phyloP scores from a whole-genome alignment of 495 filamentous ascomycete genomes.

The Pyrenopolyporus hunteri region DNA sequence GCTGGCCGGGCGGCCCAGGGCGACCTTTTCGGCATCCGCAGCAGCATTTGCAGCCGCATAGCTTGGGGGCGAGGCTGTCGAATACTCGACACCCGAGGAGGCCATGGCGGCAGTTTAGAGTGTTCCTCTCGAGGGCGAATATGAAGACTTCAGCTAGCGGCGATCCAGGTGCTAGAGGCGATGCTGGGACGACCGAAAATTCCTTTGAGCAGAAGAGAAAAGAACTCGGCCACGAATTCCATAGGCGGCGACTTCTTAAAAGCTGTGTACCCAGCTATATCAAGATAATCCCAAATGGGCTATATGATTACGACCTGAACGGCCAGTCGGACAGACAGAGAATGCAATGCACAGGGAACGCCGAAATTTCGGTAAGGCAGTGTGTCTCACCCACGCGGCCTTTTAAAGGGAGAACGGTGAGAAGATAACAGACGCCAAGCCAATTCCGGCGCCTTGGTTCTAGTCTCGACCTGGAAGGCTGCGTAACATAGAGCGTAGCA shows the following conservation, averaged over 20 bases:
- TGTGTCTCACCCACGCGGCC: slow-evolving; percentile 9
- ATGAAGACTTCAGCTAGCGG: slow-evolving; percentile 6
- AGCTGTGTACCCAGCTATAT: neutral
- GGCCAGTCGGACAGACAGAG: slow-evolving; percentile 9
- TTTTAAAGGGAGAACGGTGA: slow-evolving; percentile 11
- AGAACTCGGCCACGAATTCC: slow-evolving; percentile 51
- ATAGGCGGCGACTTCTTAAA: slow-evolving; percentile 31
- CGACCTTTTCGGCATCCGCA: slow-evolving; percentile 23
- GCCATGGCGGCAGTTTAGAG: slow-evolving; percentile 18
- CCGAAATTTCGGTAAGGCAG: slow-evolving; percentile 10
- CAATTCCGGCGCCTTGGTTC: slow-evolving; percentile 32
- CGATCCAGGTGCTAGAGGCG: slow-evolving; percentile 1
- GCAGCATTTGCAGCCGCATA: slow-evolving; percentile 10
- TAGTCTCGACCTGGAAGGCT: neutral
- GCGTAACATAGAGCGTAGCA: slow-evolving; percentile 8
- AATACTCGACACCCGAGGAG: slow-evolving; percentile 25
- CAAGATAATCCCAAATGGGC: slow-evolving; percentile 6
- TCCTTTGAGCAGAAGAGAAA: slow-evolving; percentile 51
- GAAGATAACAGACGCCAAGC: slow-evolving; percentile 29
- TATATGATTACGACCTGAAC: slow-evolving; percentile 3
- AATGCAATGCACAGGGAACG: slow-evolving; percentile 8
- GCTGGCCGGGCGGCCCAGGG: slow-evolving; percentile 14
- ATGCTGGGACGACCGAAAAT: slow-evolving; percentile 11
- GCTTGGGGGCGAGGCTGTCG: slow-evolving; percentile 11
- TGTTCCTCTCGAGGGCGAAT: neutral